A percentile compares a stretch with the other conserved stretches of the same genome.
Conservation (phyloP, 2,329 filamentous ascomycete genomes). For the Colletotrichum musicola region DNA sequence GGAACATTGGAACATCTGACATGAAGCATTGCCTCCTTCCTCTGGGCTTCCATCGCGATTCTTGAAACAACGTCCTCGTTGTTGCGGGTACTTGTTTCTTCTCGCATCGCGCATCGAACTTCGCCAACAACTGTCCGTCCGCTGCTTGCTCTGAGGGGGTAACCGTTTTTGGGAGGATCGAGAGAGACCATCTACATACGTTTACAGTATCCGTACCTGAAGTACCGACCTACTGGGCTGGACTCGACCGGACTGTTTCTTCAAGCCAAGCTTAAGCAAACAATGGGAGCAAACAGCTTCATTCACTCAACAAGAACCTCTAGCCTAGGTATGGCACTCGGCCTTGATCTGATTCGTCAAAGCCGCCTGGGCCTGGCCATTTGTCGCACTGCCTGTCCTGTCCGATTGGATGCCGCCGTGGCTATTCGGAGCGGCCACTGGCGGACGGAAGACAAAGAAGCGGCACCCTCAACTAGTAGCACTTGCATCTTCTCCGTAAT, state of each 20-base stretch:
- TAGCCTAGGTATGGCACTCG: not conserved
- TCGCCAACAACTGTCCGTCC: not conserved
- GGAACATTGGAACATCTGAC: conserved; percentile 15
- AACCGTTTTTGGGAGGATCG: too few species aligned
- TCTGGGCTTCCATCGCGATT: conserved; percentile 33
- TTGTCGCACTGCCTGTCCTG: not conserved
- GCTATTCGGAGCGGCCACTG: not conserved
- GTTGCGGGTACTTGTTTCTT: not conserved
- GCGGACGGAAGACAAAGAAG: conserved; percentile 22
- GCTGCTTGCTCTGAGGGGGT: not conserved
- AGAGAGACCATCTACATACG: too few species aligned
- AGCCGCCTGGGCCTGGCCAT: not conserved
- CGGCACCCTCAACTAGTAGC: not conserved
- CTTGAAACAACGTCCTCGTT: conserved; percentile 24
- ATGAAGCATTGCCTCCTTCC: conserved; percentile 28
- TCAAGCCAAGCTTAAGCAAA: conserved; percentile 16
- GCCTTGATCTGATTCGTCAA: not conserved
- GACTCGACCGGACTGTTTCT: not conserved
- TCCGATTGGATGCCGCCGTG: not conserved
- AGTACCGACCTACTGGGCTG: not conserved
- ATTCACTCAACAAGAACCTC: not conserved
- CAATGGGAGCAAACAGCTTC: conserved; percentile 17
- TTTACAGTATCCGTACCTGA: too few species aligned
- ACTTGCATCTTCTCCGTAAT: conserved; percentile 16
- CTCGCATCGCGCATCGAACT: not conserved